Conservation (phyloP, 2,329 filamentous ascomycete genomes). For the Colletotrichum lini region DNA sequence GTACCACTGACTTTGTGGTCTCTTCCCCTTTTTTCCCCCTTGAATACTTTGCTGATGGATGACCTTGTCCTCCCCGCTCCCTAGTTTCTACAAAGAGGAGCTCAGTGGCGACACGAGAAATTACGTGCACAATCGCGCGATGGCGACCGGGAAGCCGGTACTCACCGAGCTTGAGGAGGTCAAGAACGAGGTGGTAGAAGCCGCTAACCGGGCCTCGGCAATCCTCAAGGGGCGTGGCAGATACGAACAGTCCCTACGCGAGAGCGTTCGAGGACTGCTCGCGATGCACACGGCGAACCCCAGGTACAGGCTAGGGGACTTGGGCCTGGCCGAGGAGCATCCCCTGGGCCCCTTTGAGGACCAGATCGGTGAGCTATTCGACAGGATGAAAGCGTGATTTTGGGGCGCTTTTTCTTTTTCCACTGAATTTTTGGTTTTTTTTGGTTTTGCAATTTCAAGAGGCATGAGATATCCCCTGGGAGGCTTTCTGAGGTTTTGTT, state of each 20-base stretch:
- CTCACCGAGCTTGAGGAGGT: constrained; percentile 37
- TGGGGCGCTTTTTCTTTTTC: neutral
- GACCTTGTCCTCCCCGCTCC: neutral
- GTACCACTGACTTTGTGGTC: constrained; percentile 8
- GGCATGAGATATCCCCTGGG: constrained; percentile 17
- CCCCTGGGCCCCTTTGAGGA: constrained; percentile 43
- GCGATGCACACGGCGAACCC: constrained; percentile 45
- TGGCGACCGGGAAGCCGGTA: constrained; percentile 27
- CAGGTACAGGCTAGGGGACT: constrained; percentile 43
- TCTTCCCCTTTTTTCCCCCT: neutral
- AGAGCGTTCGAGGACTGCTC: constrained; percentile 42
- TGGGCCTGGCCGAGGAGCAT: constrained; percentile 44
- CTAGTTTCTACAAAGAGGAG: constrained; percentile 46
- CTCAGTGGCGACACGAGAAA: constrained; percentile 43
- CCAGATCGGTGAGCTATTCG: constrained; percentile 41
- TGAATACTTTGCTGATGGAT: neutral
- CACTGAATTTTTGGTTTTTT: neutral
- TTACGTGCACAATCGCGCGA: constrained; percentile 44
- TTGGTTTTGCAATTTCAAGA: neutral
- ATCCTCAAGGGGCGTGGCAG: constrained; percentile 43
- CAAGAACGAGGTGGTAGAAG: constrained; percentile 36
- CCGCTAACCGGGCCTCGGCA: constrained; percentile 34
- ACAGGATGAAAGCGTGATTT: constrained; percentile 28
- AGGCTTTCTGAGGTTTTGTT: constrained; percentile 5
- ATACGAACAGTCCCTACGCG: constrained; percentile 42